Base-by-base conservation (phyloP, 805 yeast species). In the Candida fluviatilis region DNA sequence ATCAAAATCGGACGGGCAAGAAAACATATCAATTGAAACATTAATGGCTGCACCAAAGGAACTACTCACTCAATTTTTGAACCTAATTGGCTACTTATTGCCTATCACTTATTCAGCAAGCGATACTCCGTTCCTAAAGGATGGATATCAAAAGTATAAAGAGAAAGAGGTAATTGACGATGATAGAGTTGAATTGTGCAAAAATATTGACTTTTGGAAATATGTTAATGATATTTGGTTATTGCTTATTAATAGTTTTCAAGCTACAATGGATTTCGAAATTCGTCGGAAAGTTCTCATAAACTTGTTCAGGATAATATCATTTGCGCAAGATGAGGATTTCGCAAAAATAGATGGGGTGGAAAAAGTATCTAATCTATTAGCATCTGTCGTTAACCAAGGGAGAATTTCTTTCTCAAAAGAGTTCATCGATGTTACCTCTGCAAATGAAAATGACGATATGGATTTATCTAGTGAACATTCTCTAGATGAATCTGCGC, bases 1-100 rank as follows among this genome's bases (percentile, higher is more conserved):
- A 46, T 34, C 31, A 39, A 18, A 38, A 25, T 19, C 31, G 21
- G 27, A 34, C 18, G 38, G 18, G 5, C 36, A 35, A 16, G 31
- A 38, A 35, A 27, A 25, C 18, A 54, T 77, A 1, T 65, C 87
- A 4, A 75, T 82, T 33, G 95, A 85, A 50, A 76, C 86, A 0
- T 58, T 88, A 28, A 82, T 86, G 78, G 76, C 81, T 38, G 75
- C 80, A 2, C 89, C 91, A 0, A 82, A 80, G 47, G 83, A 80
- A n/a, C 54, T 84, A 19, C 57, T 84, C 14, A 47, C 74, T 1
- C 65, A 76, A 11, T 65, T 82, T 14, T 58, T 86, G 14, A 70
- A 73, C 29, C 63, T 87, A 35, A 60, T 84, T 4, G 73, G 77
- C 2, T 66, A 74, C 23, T 45, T 85, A 2, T 57, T 87, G 14